A percentile compares a stretch with the other conserved stretches of the same genome.
Evolutionary conservation across 2,329 filamentous ascomycete species (phyloP).

Genomic region (Penicillium sp.): DNA sequence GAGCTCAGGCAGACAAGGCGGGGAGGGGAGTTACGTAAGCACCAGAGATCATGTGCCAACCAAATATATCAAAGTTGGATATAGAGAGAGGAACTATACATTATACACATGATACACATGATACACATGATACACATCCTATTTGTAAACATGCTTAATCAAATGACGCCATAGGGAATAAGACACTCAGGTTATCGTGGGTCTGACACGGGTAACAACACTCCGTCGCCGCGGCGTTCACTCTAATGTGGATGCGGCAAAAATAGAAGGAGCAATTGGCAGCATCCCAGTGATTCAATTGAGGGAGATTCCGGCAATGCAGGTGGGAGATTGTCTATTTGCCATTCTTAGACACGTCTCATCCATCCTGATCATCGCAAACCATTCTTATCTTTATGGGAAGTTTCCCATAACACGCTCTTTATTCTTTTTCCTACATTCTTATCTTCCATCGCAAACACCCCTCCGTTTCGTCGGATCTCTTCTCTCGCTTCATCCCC

Average conservation of each 20-base stretch:
- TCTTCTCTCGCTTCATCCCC: slow-evolving; percentile 15
- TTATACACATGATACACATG: background rate
- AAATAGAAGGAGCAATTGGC: slow-evolving; percentile 4
- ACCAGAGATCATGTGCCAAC: slow-evolving; percentile 23
- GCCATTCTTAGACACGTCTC: background rate
- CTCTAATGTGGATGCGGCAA: background rate
- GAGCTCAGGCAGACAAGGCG: slow-evolving; percentile 38
- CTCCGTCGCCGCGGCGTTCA: background rate
- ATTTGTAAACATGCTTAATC: background rate
- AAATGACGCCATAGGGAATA: background rate
- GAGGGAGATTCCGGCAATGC: background rate
- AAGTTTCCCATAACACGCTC: background rate
- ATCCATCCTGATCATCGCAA: background rate
- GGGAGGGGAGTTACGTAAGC: slow-evolving; percentile 33
- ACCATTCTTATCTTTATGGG: slow-evolving; percentile 11
- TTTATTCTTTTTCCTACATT: slow-evolving; percentile 10
- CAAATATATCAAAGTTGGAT: background rate
- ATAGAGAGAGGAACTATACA: background rate
- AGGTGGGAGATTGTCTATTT: background rate
- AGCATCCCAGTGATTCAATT: too few relatives aligned
- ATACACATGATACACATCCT: background rate
- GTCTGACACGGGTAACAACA: background rate
- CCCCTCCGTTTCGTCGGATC: slow-evolving; percentile 1
- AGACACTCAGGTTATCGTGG: background rate
- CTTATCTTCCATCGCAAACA: background rate